Percentiles rank a stretch among this genome's conserved stretches.
These are phyloP conservation scores for Colletotrichum liaoningense DNA, from an alignment of 2,329 filamentous ascomycete genomes.

Conservation along the genomic window DNA sequence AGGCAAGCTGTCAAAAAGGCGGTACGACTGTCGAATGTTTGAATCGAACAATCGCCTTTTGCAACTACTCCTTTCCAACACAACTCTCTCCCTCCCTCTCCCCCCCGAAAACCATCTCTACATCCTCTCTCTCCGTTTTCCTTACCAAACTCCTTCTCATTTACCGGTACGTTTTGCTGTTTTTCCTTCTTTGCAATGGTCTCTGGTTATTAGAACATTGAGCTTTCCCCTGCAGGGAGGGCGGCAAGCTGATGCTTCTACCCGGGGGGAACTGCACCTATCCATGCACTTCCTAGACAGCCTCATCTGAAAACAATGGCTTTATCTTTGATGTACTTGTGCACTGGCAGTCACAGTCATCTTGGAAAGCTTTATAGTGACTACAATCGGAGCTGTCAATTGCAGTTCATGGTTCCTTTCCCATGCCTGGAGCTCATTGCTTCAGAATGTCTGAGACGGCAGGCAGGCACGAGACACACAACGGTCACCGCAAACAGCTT, in stretches of 20 bases:
- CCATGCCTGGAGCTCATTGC: too few species aligned
- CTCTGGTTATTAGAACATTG: not conserved
- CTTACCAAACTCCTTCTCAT: not conserved
- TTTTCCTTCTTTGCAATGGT: not conserved
- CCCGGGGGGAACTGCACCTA: slow-evolving; percentile 17
- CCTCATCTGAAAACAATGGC: not conserved
- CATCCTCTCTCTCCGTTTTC: not conserved
- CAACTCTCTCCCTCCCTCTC: slow-evolving; percentile 40
- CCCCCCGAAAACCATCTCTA: slow-evolving; percentile 2
- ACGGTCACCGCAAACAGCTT: slow-evolving; percentile 11
- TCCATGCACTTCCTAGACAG: slow-evolving; percentile 15
- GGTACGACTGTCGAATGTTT: slow-evolving; percentile 34
- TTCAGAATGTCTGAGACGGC: slow-evolving; percentile 11
- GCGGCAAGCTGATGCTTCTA: slow-evolving; percentile 9
- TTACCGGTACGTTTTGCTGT: slow-evolving; percentile 1
- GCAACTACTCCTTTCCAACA: slow-evolving; percentile 3
- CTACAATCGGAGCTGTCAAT: not conserved
- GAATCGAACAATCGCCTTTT: slow-evolving; percentile 17
- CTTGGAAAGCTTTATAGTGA: not conserved
- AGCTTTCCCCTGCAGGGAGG: not conserved
- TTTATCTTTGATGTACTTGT: not conserved
- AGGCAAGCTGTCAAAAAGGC: slow-evolving; percentile 50
- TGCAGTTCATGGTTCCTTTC: not conserved
- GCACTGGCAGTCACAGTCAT: not conserved
- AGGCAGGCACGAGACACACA: not conserved